Evolutionary conservation across 2,329 filamentous ascomycete species (phyloP).

Genomic region (Cladosporium sp.): DNA sequence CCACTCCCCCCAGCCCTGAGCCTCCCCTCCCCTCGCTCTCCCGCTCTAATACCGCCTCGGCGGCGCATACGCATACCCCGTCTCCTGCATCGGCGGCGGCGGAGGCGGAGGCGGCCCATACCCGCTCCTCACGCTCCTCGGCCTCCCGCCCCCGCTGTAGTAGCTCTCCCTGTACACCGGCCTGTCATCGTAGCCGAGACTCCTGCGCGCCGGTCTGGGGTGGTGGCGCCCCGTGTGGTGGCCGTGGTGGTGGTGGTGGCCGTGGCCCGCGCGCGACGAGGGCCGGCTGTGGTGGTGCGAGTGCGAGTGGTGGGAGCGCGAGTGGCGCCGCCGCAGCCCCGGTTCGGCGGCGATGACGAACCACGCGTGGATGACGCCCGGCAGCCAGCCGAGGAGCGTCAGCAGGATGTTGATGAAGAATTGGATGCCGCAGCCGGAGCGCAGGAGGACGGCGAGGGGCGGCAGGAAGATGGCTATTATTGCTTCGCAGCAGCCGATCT

Average conservation of each 20-base stretch:
- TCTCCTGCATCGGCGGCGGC: not conserved
- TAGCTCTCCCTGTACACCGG: not conserved
- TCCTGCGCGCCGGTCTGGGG: too few species aligned
- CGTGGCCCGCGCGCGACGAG: not conserved
- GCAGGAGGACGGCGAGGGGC: slow-evolving; percentile 82
- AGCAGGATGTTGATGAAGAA: slow-evolving; percentile 85
- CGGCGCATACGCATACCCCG: slow-evolving; percentile 8
- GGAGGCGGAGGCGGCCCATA: slow-evolving; percentile 1
- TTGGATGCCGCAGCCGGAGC: slow-evolving; percentile 76
- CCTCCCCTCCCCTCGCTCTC: not conserved
- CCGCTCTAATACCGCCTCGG: slow-evolving; percentile 4
- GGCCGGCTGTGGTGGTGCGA: not conserved
- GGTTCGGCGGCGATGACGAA: slow-evolving; percentile 42
- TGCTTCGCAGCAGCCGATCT: slow-evolving; percentile 14
- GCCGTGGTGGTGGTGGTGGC: not conserved
- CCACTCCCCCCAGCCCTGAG: not conserved
- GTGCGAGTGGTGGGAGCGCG: not conserved
- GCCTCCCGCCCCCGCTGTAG: not conserved
- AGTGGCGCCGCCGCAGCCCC: not conserved
- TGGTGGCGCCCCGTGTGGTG: not conserved
- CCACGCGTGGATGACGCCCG: slow-evolving; percentile 71
- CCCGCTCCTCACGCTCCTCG: not conserved
- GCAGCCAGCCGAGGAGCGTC: slow-evolving; percentile 61
- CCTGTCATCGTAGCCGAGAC: too few species aligned
- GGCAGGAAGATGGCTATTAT: slow-evolving; percentile 81